Base-by-base conservation (phyloP, 106 monocot species). In the Dioscorea zingiberensis region DNA sequence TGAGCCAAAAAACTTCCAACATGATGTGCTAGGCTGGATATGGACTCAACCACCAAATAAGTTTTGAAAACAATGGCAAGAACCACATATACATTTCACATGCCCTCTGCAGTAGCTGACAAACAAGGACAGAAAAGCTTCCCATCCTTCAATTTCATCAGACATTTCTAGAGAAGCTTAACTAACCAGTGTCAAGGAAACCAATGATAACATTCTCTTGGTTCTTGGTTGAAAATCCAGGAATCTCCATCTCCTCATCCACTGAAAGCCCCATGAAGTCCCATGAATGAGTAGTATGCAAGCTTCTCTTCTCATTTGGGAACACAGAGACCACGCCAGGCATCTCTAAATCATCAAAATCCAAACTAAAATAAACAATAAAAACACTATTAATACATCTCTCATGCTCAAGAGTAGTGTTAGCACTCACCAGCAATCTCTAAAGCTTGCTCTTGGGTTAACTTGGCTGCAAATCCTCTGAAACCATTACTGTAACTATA, bases 131-230 rank as follows among this genome's bases (percentile, higher is more conserved):
- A n/a, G n/a, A n/a, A n/a, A n/a, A n/a, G n/a, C n/a, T n/a, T n/a
- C n/a, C n/a, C n/a, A n/a, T n/a, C n/a, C 38, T 8, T 38, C 0
- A 38, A 38, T 8, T 38, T 38, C 4, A 38, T 38, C 6, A 38
- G 6, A 2, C 38, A 38, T 38, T 1, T 38, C 38, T 38, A 2
- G 29, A 44, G 45, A 25, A 19, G 27, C 3, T 47, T 15, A 25
- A 17, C 65, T 68, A 54, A 97, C 95, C 95, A 47, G 88, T 97
- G 49, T 97, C 95, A 30, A 97, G 85, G 72, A 97, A 91, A 38
- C 95, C 95, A 48, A 97, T 83, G 59, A 97, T 91, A 63, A 97
- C 88, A 69, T 97, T 88, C 71, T 88, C 78, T 54, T 97, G 95
- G 65, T 97, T 91, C 71, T 73, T 88, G n/a, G 83, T 86, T 2